A percentile compares a stretch with the other conserved stretches of the same genome.
phyloP scores from a whole-genome alignment of 345 rosid species.

The Moringa oleifera region DNA sequence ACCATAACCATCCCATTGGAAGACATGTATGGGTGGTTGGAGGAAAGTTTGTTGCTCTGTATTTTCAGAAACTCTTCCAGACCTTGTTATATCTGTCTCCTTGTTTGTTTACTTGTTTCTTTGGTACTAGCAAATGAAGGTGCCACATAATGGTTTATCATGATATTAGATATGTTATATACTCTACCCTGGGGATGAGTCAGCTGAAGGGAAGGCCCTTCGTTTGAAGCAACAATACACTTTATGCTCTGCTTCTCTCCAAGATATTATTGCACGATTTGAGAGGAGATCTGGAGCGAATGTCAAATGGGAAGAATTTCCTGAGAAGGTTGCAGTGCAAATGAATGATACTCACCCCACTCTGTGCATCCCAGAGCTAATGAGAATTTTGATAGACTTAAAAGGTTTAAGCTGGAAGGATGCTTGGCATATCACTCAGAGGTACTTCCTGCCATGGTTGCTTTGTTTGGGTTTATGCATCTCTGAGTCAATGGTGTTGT shows the following conservation, averaged over 20 bases:
- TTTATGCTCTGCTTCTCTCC: conserved; percentile 79
- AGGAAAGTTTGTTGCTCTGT: background rate
- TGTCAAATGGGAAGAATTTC: conserved; percentile 66
- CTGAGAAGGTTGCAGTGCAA: conserved; percentile 79
- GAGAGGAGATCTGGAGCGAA: conserved; percentile 64
- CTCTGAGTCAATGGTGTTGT: background rate
- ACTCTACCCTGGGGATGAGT: conserved; percentile 86
- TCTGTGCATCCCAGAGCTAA: conserved; percentile 72
- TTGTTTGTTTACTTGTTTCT: too few relatives aligned
- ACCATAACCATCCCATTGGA: background rate
- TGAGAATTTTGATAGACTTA: conserved; percentile 65
- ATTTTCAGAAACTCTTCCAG: too few relatives aligned
- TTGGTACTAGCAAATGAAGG: too few relatives aligned
- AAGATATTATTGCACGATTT: conserved; percentile 63
- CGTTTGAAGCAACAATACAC: conserved; percentile 85
- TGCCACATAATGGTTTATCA: background rate
- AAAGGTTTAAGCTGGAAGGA: conserved; percentile 71
- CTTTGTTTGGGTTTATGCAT: conserved; percentile 2
- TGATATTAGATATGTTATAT: conserved; percentile 51
- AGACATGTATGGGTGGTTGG: background rate
- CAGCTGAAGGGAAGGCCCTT: conserved; percentile 65
- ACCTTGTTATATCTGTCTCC: too few relatives aligned
- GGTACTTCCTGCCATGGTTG: conserved; percentile 27
- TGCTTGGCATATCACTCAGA: conserved; percentile 73
- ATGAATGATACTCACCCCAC: conserved; percentile 89